These are phyloP conservation scores for Sanghuangporus baumii DNA, from an alignment of 1,284 basidiomycete species.

Conservation along the genomic window DNA sequence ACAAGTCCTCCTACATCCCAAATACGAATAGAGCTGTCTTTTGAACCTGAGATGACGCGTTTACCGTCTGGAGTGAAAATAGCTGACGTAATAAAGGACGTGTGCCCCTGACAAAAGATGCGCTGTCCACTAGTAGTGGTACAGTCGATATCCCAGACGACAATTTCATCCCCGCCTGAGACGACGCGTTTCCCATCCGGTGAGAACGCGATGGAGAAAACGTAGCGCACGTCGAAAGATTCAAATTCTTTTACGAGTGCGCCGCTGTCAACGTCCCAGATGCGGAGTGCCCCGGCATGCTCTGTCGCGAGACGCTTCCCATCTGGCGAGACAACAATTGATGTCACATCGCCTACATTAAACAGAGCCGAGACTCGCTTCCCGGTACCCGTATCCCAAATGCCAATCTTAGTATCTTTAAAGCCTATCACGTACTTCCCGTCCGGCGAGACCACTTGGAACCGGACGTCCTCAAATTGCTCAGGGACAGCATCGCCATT, in stretches of 20 bases:
- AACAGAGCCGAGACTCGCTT: neutral
- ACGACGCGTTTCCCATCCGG: neutral
- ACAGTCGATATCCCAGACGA: neutral
- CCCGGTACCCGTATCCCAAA: neutral
- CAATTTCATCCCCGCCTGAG: neutral
- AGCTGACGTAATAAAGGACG: neutral
- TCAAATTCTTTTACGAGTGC: neutral
- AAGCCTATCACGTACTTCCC: slow-evolving; percentile 18
- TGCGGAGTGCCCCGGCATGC: neutral
- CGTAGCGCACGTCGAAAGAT: neutral
- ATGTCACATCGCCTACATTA: neutral
- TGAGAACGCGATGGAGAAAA: neutral
- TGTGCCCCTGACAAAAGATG: neutral
- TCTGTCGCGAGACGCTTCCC: neutral
- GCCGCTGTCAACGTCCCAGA: neutral
- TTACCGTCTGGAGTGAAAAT: too few species aligned
- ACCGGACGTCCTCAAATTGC: too few species aligned
- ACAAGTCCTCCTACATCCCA: too few species aligned
- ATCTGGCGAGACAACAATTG: neutral
- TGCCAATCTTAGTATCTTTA: neutral
- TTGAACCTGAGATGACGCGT: too few species aligned
- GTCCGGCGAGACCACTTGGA: too few species aligned
- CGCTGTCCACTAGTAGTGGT: neutral
- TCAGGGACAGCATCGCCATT: too few species aligned
- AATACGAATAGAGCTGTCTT: too few species aligned